Base-by-base conservation (phyloP, 108 stramenopile genomes). In the Fragilariopsis cylindrus region DNA sequence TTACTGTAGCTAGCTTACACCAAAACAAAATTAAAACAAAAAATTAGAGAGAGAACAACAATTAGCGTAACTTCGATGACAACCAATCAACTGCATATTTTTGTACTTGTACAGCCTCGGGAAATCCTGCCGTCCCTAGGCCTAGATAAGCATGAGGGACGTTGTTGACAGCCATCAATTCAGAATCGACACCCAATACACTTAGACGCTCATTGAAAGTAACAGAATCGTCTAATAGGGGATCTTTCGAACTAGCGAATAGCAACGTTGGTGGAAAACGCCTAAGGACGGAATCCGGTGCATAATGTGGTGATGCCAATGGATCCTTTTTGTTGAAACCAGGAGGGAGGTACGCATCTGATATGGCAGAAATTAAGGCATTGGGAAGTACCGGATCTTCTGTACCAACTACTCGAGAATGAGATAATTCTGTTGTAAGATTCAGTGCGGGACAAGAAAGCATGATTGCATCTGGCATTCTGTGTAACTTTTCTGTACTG, bases 81-180 rank as follows among this genome's bases (percentile, higher is more conserved):
- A 65, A 13, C 83, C 82, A 93, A 15, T 84, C 78, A 53, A 78
- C 54, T 54, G 84, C 87, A 66, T 89, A 82, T 43, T 74, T 63
- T 69, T 90, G 89, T 1, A 94, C 89, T 64, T 88, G 81, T 44
- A 76, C 56, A 15, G 89, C 90, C 55, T 93, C 90, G n/a, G 88
- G 88, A 68, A 92, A 89, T 16, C 88, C 91, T 9, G 91, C 91
- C 6, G 85, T 87, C 13, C 87, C 84, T 4, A 92, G 71, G 43
- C 88, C 93, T 80, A 84, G 88, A 74, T 90, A 94, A 0, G 93
- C 93, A 79, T 94, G 93, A 7, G 93, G 93, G 69, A 94, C 76
- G 75, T 94, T 77, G 41, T 86, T 83, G 4, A 78, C 88, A 6
- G 91, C 93, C 15, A 86, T 70, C 3, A 94, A 63, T 18, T 82